These are phyloP conservation scores for Dinochytrium kinnereticum DNA, from an alignment of 371 early-diverging fungal genomes.

Conservation along the genomic window DNA sequence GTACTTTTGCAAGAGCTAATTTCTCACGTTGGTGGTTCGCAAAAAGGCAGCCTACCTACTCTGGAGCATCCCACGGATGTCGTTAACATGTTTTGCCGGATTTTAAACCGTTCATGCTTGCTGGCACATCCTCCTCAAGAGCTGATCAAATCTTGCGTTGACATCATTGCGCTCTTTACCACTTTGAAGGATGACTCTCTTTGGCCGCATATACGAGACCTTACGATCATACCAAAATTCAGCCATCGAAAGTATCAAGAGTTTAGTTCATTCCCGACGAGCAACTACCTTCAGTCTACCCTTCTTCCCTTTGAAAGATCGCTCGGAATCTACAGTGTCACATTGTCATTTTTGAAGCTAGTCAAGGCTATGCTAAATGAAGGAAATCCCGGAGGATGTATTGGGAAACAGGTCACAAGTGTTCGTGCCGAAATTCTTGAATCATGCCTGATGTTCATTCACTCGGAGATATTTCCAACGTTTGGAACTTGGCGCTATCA, in stretches of 20 bases:
- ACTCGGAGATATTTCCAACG: constrained; percentile 47
- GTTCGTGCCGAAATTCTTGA: constrained; percentile 35
- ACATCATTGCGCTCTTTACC: constrained; percentile 35
- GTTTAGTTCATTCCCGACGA: background rate
- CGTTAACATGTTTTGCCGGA: constrained; percentile 15
- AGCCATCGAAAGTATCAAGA: constrained; percentile 11
- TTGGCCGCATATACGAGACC: constrained; percentile 44
- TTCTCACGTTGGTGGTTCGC: constrained; percentile 29
- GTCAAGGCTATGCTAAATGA: background rate
- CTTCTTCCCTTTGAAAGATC: constrained; percentile 48
- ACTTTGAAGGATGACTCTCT: constrained; percentile 28
- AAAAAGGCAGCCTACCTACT: background rate
- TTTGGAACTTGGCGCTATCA: constrained; percentile 48
- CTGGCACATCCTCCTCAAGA: constrained; percentile 24
- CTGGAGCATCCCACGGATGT: constrained; percentile 10
- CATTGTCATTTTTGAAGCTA: constrained; percentile 42
- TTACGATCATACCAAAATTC: constrained; percentile 43
- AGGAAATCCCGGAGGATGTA: too few relatives aligned
- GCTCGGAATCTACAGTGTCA: constrained; percentile 42
- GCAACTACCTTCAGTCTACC: constrained; percentile 46
- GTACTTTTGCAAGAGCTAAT: constrained; percentile 26
- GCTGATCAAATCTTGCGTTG: constrained; percentile 42
- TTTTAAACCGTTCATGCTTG: constrained; percentile 33
- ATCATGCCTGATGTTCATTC: constrained; percentile 41
- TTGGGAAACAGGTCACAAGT: background rate